phyloP scores from a whole-genome alignment of 352 stramenopile genomes.

The Sclerospora graminicola region DNA sequence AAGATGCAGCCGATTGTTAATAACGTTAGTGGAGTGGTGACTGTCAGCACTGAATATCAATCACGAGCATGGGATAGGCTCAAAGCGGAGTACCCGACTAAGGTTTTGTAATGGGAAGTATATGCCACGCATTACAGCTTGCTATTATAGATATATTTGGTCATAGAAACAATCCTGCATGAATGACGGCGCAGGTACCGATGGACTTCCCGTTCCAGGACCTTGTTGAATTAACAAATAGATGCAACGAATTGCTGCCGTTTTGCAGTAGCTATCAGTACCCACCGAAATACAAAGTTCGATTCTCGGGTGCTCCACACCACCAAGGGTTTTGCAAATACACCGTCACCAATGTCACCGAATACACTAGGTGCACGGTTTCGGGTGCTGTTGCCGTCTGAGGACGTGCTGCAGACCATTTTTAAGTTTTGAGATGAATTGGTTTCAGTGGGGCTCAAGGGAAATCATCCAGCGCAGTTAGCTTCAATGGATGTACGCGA shows the following conservation, averaged over 20 bases:
- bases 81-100: conserved; percentile 74
- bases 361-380: conserved; percentile 56
- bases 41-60: conserved; percentile 63
- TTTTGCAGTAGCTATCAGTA: conserved; percentile 83
- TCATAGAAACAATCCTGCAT: conserved; percentile 51
- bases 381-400: conserved; percentile 47
- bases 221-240: conserved; percentile 63
- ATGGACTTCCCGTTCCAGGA: conserved; percentile 78
- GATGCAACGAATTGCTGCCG: conserved; percentile 59
- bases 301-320: conserved; percentile 57
- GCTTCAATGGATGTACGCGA: conserved; percentile 22
- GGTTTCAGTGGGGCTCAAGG: conserved; percentile 47
- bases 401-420: conserved; percentile 68
- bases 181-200: conserved; percentile 51
- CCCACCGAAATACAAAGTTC: conserved; percentile 58
- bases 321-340: conserved; percentile 66
- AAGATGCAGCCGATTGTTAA: conserved; percentile 64
- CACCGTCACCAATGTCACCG: conserved; percentile 53
- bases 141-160: conserved; percentile 80
- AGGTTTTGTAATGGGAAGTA: conserved; percentile 84
- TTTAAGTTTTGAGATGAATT: conserved; percentile 50
- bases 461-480: conserved; percentile 37
- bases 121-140: conserved; percentile 67
- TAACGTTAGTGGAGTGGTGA: conserved; percentile 66
- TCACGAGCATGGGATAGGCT: conserved; percentile 74